A percentile compares a stretch with the other conserved stretches of the same genome.
Conservation (phyloP, 768 basidiomycete species). For the Suillus variegatus region DNA sequence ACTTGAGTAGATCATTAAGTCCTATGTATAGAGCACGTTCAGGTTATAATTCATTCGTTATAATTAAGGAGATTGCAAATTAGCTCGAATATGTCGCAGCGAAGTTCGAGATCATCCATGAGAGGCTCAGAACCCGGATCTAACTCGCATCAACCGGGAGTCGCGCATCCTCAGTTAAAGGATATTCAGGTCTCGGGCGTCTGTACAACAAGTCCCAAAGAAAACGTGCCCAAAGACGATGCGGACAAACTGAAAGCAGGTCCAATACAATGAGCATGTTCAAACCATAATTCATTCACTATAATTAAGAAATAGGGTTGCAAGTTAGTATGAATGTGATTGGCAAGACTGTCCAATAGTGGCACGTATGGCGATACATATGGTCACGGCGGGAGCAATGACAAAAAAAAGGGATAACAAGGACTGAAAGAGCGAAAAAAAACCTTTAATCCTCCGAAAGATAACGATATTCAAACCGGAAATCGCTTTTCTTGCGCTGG, state of each 20-base stretch:
- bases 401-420: slow-evolving; percentile 12
- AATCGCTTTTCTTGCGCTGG: slow-evolving; percentile 96
- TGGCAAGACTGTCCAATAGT: slow-evolving; percentile 18
- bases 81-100: slow-evolving; percentile 38
- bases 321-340: slow-evolving; percentile 17
- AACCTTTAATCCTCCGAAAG: slow-evolving; percentile 77
- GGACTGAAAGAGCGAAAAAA: background rate
- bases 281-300: slow-evolving; percentile 18
- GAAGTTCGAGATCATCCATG: slow-evolving; percentile 96
- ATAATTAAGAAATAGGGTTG: slow-evolving; percentile 15
- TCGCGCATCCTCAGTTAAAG: slow-evolving; percentile 16
- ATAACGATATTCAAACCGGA: slow-evolving; percentile 96
- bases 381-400: slow-evolving; percentile 16
- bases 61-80: slow-evolving; percentile 16
- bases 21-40: slow-evolving; percentile 17
- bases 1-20: slow-evolving; percentile 60
- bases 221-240: slow-evolving; percentile 92
- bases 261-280: slow-evolving; percentile 15
- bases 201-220: slow-evolving; percentile 92
- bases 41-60: slow-evolving; percentile 16
- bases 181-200: slow-evolving; percentile 60
- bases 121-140: slow-evolving; percentile 91
- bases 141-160: slow-evolving; percentile 94
- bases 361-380: slow-evolving; percentile 28
- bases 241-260: slow-evolving; percentile 93